Percentiles rank a stretch among this genome's conserved stretches.
These are phyloP conservation scores for Hemileccinum rubropunctum DNA, from an alignment of 768 basidiomycete genomes.

Conservation along the genomic window DNA sequence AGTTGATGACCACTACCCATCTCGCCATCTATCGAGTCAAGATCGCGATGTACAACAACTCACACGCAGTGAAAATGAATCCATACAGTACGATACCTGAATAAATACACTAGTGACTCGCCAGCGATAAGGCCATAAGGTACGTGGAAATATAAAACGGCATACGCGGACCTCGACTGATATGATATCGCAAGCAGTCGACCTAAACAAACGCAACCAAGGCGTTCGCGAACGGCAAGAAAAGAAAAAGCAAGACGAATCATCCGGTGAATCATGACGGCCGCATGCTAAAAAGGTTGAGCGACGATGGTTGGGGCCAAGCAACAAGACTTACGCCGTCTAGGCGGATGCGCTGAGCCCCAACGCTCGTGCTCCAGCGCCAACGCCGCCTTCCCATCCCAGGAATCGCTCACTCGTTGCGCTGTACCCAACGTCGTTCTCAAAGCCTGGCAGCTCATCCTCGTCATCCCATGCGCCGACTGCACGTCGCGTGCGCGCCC, in stretches of 20 bases:
- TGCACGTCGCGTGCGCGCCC: slow-evolving; percentile 74
- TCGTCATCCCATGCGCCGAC: slow-evolving; percentile 50
- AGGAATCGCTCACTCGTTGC: slow-evolving; percentile 57
- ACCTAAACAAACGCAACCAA: not conserved
- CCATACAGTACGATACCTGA: slow-evolving; percentile 1
- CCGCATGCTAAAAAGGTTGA: slow-evolving; percentile 15
- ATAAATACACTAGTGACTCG: slow-evolving; percentile 14
- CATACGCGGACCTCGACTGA: slow-evolving; percentile 17
- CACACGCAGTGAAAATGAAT: not conserved
- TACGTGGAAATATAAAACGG: slow-evolving; percentile 10
- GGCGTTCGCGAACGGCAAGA: not conserved
- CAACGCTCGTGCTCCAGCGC: slow-evolving; percentile 81
- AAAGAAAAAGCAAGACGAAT: not conserved
- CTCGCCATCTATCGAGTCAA: not conserved
- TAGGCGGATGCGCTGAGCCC: slow-evolving; percentile 48
- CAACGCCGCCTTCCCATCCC: slow-evolving; percentile 75
- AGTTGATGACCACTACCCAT: too few species aligned
- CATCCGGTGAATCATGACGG: not conserved
- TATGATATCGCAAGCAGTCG: slow-evolving; percentile 10
- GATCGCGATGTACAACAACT: slow-evolving; percentile 7
- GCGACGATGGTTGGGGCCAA: slow-evolving; percentile 8
- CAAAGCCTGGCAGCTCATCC: slow-evolving; percentile 38
- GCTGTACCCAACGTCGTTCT: slow-evolving; percentile 35
- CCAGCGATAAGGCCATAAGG: slow-evolving; percentile 17
- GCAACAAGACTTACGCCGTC: slow-evolving; percentile 24